Evolutionary conservation across 2,329 filamentous ascomycete species (phyloP).

Genomic region (Sclerotiophoma versabilis): DNA sequence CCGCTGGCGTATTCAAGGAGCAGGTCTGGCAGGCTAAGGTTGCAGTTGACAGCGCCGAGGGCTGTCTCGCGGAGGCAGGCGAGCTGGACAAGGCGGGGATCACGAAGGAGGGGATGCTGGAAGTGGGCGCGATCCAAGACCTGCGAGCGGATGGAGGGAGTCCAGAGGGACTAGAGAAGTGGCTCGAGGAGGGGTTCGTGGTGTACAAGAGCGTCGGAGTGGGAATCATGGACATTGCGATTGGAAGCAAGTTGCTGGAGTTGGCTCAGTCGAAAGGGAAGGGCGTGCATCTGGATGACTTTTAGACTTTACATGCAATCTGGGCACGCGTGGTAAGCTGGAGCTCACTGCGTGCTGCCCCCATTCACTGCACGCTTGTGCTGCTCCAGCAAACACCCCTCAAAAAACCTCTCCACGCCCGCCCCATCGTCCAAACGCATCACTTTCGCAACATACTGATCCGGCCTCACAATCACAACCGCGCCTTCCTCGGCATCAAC

Average conservation of each 20-base stretch:
- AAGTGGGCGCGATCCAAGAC: slow-evolving; percentile 14
- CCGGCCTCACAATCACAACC: slow-evolving; percentile 64
- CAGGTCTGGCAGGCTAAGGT: slow-evolving; percentile 17
- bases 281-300: slow-evolving; percentile 19
- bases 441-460: slow-evolving; percentile 59
- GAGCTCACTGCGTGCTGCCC: not conserved
- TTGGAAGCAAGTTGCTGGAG: slow-evolving; percentile 41
- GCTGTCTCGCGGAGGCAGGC: slow-evolving; percentile 56
- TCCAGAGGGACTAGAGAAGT: slow-evolving; percentile 20
- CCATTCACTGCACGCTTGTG: not conserved
- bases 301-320: too few species aligned
- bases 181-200: slow-evolving; percentile 49
- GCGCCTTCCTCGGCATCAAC: slow-evolving; percentile 50
- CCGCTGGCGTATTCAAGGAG: not conserved
- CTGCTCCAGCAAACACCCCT: slow-evolving; percentile 16
- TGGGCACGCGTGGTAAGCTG: too few species aligned
- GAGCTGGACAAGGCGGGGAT: slow-evolving; percentile 55
- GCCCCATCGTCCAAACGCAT: slow-evolving; percentile 16
- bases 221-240: slow-evolving; percentile 59
- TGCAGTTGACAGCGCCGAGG: slow-evolving; percentile 44
- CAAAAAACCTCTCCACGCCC: slow-evolving; percentile 23
- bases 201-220: slow-evolving; percentile 61
- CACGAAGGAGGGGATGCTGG: slow-evolving; percentile 18
- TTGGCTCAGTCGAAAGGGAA: slow-evolving; percentile 22
- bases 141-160: slow-evolving; percentile 27